Percentiles rank a stretch among this genome's conserved stretches.
Evolutionary conservation across 495 filamentous ascomycete genomes (phyloP).

Genomic region (Penicillium daleae): DNA sequence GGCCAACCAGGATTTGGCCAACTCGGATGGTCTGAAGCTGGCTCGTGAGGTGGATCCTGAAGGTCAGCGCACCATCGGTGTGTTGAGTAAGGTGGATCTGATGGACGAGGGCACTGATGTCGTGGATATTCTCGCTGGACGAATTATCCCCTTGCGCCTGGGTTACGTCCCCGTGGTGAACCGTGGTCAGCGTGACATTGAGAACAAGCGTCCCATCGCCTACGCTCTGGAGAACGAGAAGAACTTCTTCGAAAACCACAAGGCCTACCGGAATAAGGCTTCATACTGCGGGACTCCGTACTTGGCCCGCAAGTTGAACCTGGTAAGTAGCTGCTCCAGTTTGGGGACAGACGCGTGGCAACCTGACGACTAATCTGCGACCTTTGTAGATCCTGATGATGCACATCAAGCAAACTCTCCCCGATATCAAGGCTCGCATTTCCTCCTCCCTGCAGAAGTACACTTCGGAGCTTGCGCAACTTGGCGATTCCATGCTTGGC

Average conservation of each 20-base stretch:
- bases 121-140: constrained; percentile 97
- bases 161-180: constrained; percentile 99
- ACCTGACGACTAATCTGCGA: not conserved
- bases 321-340: constrained; percentile 52
- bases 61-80: constrained; percentile 97
- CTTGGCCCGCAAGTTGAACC: constrained; percentile 92
- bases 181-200: constrained; percentile 97
- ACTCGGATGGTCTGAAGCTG: constrained; percentile 96
- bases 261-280: constrained; percentile 97
- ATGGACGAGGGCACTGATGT: constrained; percentile 99
- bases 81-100: constrained; percentile 97
- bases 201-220: constrained; percentile 93
- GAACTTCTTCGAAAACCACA: constrained; percentile 97
- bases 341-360: not conserved
- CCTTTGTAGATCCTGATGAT: constrained; percentile 88
- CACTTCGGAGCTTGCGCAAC: constrained; percentile 71
- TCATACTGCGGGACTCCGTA: constrained; percentile 99
- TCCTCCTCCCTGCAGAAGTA: constrained; percentile 92
- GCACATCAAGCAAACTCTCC: constrained; percentile 99
- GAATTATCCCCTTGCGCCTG: constrained; percentile 93
- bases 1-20: constrained; percentile 96
- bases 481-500: constrained; percentile 95
- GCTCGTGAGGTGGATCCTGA: constrained; percentile 97
- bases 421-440: constrained; percentile 97
- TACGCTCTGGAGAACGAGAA: constrained; percentile 93